Evolutionary conservation across 371 early-diverging fungal species (phyloP).

Genomic region (Circinella umbellata): DNA sequence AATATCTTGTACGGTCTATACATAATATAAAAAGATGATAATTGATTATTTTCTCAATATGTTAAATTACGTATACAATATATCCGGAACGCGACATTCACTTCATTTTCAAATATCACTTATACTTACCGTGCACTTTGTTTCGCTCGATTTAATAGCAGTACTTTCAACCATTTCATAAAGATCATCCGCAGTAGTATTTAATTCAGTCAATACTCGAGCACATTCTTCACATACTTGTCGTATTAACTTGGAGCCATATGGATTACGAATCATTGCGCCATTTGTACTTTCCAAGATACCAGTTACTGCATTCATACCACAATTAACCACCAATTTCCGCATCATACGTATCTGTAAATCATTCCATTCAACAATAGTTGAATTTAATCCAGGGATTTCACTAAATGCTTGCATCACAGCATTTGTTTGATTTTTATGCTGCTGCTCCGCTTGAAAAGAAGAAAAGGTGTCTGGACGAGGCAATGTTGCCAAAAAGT

Average conservation of each 20-base stretch:
- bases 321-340: conserved; percentile 64
- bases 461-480: not conserved
- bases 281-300: conserved; percentile 53
- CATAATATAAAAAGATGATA: not conserved
- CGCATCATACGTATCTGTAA: conserved; percentile 46
- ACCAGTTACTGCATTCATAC: conserved; percentile 62
- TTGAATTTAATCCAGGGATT: conserved; percentile 33
- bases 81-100: too few species aligned
- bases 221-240: conserved; percentile 37
- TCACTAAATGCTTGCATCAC: conserved; percentile 28
- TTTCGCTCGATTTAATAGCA: too few species aligned
- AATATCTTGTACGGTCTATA: conserved; percentile 57
- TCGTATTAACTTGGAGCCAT: conserved; percentile 25
- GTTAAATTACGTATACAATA: too few species aligned
- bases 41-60: conserved; percentile 1
- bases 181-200: conserved; percentile 28
- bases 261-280: conserved; percentile 23
- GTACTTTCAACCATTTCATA: conserved; percentile 24
- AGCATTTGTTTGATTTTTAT: conserved; percentile 14
- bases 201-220: conserved; percentile 29
- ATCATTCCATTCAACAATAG: conserved; percentile 39
- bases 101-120: too few species aligned
- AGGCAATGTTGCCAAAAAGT: conserved; percentile 33
- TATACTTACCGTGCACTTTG: too few species aligned
- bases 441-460: not conserved